Evolutionary conservation across 352 stramenopile species (phyloP).

Genomic region (Phytopythium oedochilum): DNA sequence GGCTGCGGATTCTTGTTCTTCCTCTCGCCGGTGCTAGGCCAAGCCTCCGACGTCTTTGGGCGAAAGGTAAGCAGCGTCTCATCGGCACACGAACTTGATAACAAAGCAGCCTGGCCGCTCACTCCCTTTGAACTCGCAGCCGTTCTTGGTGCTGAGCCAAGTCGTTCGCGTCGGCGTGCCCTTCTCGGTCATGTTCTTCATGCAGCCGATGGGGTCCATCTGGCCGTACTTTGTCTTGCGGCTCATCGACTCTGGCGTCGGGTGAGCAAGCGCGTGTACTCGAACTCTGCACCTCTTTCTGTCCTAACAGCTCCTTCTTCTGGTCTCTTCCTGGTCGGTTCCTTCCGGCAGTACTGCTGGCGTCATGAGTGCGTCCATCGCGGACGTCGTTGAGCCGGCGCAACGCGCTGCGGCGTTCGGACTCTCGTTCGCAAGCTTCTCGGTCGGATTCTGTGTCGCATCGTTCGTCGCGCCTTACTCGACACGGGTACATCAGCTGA

Average conservation of each 20-base stretch:
- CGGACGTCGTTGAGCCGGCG: constrained; percentile 50
- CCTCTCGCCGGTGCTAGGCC: constrained; percentile 61
- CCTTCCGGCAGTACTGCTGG: constrained; percentile 35
- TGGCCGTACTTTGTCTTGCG: constrained; percentile 53
- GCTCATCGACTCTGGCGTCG: constrained; percentile 51
- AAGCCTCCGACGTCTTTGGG: constrained; percentile 69
- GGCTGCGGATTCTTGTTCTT: constrained; percentile 61
- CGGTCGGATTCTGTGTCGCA: constrained; percentile 50
- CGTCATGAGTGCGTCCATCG: constrained; percentile 51
- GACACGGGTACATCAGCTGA: constrained; percentile 34
- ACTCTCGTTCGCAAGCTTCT: constrained; percentile 44
- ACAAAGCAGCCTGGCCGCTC: too few species aligned
- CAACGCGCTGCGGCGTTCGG: constrained; percentile 55
- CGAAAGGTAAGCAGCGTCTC: constrained; percentile 68
- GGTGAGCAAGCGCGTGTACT: constrained; percentile 21
- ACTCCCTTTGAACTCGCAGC: too few species aligned
- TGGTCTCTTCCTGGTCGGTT: background rate
- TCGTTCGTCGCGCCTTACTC: constrained; percentile 52
- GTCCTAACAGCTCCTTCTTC: background rate
- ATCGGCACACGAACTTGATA: too few species aligned
- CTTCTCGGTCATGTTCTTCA: constrained; percentile 72
- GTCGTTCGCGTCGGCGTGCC: constrained; percentile 48
- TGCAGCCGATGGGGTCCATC: constrained; percentile 46
- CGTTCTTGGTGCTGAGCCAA: constrained; percentile 70
- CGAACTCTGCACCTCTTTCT: too few species aligned